phyloP scores from a whole-genome alignment of 441 rosid genomes.

The Lepidium campestre region DNA sequence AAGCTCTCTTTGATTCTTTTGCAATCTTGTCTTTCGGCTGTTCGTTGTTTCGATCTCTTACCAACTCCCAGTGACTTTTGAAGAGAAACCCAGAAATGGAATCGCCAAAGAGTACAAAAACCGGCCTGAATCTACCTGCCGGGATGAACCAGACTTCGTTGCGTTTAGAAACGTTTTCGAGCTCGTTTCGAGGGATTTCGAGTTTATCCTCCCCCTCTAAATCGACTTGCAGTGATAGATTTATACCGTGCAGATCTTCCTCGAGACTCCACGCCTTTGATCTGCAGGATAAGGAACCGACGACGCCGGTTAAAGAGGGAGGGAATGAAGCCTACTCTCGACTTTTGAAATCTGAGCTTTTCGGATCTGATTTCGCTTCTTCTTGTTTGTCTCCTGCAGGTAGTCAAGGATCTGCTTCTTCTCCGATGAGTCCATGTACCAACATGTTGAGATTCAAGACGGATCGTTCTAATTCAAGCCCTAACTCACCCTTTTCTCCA shows the following conservation, averaged over 20 bases:
- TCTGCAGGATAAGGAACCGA: conserved; percentile 58
- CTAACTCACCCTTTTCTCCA: conserved; percentile 82
- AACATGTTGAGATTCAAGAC: conserved; percentile 89
- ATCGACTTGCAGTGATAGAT: conserved; percentile 81
- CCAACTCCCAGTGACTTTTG: not conserved
- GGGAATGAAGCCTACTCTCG: conserved; percentile 79
- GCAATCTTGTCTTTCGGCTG: conserved; percentile 7
- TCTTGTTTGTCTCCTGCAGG: conserved; percentile 71
- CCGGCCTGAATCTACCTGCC: conserved; percentile 88
- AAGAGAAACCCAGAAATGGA: conserved; percentile 44
- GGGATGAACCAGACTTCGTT: conserved; percentile 77
- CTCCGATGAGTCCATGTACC: conserved; percentile 72
- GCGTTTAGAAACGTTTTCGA: conserved; percentile 52
- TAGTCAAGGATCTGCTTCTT: conserved; percentile 35
- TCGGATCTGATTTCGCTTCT: conserved; percentile 88
- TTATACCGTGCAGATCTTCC: conserved; percentile 96
- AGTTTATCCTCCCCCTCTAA: conserved; percentile 76
- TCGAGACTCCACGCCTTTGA: conserved; percentile 93
- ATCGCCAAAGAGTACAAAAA: conserved; percentile 54
- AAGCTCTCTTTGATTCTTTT: conserved; percentile 24
- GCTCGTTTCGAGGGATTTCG: conserved; percentile 55
- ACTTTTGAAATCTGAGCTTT: conserved; percentile 79
- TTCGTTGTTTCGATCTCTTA: not conserved
- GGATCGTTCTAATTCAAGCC: conserved; percentile 51
- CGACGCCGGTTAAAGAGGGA: conserved; percentile 81